These are phyloP conservation scores for Xylogone sp. DNA, from an alignment of 2,329 filamentous ascomycete genomes.

Conservation along the genomic window DNA sequence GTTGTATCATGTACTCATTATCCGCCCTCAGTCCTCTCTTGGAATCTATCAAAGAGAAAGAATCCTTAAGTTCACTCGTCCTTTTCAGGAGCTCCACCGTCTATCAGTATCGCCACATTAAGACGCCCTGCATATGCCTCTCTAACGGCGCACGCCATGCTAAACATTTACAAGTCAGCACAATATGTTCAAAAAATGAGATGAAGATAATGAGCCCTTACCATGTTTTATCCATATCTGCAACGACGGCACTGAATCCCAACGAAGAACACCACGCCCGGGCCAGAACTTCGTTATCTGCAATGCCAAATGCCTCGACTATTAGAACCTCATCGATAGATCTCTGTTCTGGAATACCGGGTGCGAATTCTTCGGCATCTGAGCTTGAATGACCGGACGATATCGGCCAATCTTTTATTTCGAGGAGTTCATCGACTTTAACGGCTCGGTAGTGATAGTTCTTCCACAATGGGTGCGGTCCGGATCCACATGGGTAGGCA, in stretches of 20 bases:
- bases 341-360: conserved; percentile 6
- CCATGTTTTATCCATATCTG: conserved; percentile 65
- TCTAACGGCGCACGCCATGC: conserved; percentile 67
- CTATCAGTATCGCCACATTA: conserved; percentile 67
- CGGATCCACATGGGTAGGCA: conserved; percentile 61
- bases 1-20: conserved; percentile 3
- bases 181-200: neutral
- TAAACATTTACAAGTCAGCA: conserved; percentile 34
- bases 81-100: conserved; percentile 33
- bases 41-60: neutral
- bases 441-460: conserved; percentile 62
- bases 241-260: conserved; percentile 67
- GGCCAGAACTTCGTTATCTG: conserved; percentile 73
- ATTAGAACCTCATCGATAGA: conserved; percentile 59
- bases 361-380: neutral
- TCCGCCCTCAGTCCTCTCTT: neutral
- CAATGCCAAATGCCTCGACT: conserved; percentile 68
- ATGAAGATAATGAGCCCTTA: too few species aligned
- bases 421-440: conserved; percentile 61
- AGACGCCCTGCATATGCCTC: conserved; percentile 73
- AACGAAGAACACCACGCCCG: conserved; percentile 75
- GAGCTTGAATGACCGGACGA: neutral
- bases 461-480: conserved; percentile 68
- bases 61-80: neutral
- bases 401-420: conserved; percentile 60